Evolutionary conservation across 2,329 filamentous ascomycete species (phyloP).

Genomic region (Fusarium lyarnte): DNA sequence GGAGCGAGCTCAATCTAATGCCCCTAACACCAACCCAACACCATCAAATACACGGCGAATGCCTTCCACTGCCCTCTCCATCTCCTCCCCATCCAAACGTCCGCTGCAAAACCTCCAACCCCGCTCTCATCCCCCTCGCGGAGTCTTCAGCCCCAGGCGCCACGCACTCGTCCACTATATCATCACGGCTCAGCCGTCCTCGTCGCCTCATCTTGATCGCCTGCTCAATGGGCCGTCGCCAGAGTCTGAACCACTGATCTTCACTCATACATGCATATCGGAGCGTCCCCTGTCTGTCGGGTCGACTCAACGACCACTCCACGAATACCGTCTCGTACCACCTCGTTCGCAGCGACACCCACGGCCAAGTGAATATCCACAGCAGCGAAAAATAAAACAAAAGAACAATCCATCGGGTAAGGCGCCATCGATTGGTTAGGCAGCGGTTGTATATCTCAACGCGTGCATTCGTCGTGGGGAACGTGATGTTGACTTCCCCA

Average conservation of each 20-base stretch:
- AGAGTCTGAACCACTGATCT: conserved; percentile 70
- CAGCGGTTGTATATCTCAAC: conserved; percentile 73
- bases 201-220: conserved; percentile 68
- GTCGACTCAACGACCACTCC: conserved; percentile 60
- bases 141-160: conserved; percentile 52
- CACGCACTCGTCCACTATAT: conserved; percentile 57
- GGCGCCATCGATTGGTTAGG: conserved; percentile 71
- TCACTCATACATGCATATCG: conserved; percentile 65
- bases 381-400: conserved; percentile 73
- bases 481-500: conserved; percentile 66
- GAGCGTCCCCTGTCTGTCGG: conserved; percentile 48
- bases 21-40: background rate
- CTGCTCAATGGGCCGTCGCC: conserved; percentile 67
- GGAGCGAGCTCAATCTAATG: conserved; percentile 6
- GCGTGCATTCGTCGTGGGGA: conserved; percentile 65
- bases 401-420: conserved; percentile 70
- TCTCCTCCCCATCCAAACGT: conserved; percentile 62
- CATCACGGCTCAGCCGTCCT: conserved; percentile 64
- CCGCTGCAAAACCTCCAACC: conserved; percentile 61
- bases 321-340: conserved; percentile 71
- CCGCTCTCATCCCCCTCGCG: conserved; percentile 58
- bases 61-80: conserved; percentile 1
- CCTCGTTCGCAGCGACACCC: conserved; percentile 73
- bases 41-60: conserved; percentile 11
- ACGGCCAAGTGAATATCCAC: conserved; percentile 77